These are phyloP conservation scores for Collybia mongolica DNA, from an alignment of 768 basidiomycete species.

Conservation along the genomic window DNA sequence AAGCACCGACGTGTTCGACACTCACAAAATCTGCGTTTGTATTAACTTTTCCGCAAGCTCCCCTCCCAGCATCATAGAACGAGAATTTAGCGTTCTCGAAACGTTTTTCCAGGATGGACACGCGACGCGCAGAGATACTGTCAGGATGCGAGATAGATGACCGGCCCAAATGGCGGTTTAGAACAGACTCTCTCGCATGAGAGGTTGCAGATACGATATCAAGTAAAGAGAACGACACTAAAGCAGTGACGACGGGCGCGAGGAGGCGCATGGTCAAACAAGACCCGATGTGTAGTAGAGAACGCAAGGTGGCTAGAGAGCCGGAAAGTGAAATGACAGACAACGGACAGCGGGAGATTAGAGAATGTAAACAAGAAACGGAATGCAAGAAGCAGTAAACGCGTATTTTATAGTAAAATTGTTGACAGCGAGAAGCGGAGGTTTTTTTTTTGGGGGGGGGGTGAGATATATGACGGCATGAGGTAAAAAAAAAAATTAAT, in stretches of 20 bases:
- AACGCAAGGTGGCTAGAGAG: constrained; percentile 13
- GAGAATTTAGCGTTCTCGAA: constrained; percentile 27
- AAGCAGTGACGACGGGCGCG: constrained; percentile 8
- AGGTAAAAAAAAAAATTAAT: too few species aligned
- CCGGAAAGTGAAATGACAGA: constrained; percentile 1
- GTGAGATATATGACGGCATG: too few species aligned
- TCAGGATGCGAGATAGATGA: constrained; percentile 1
- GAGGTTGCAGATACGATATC: constrained; percentile 6
- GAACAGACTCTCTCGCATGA: constrained; percentile 7
- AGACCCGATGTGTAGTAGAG: constrained; percentile 8
- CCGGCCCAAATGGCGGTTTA: constrained; percentile 11
- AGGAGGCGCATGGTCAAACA: constrained; percentile 14
- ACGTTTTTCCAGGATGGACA: constrained; percentile 22
- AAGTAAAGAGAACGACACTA: constrained; percentile 14
- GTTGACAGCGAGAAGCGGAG: background rate
- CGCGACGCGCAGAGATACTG: constrained; percentile 4
- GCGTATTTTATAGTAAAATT: too few species aligned
- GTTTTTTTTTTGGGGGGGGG: too few species aligned
- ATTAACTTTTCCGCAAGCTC: constrained; percentile 49
- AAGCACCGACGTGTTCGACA: background rate
- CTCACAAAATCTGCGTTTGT: constrained; percentile 39
- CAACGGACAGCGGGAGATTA: background rate
- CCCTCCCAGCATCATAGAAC: constrained; percentile 31
- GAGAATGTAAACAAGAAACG: background rate
- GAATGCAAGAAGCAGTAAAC: too few species aligned